Evolutionary conservation across 2,329 filamentous ascomycete genomes (phyloP).

Genomic region (Alternaria postmessia): DNA sequence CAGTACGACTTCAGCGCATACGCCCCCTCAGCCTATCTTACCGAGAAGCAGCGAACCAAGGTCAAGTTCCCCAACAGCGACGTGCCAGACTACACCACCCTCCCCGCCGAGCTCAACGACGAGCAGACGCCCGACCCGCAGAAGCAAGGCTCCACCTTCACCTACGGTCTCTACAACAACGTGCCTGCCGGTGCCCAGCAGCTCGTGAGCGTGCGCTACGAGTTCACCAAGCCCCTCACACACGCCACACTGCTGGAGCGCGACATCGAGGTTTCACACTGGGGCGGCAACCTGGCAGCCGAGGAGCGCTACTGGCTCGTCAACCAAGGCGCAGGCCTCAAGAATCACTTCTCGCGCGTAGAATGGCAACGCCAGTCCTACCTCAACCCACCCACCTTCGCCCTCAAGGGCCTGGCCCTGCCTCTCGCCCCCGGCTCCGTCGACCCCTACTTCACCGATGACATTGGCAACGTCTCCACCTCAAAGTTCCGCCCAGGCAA

Average conservation of each 20-base stretch:
- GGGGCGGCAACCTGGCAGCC: conserved; percentile 94
- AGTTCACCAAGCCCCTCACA: conserved; percentile 91
- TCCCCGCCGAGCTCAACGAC: conserved; percentile 66
- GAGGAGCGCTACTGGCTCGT: conserved; percentile 92
- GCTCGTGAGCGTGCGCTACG: conserved; percentile 83
- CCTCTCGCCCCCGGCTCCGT: conserved; percentile 80
- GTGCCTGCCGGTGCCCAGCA: conserved; percentile 78
- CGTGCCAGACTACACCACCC: conserved; percentile 84
- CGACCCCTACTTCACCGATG: conserved; percentile 93
- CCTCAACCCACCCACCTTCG: conserved; percentile 78
- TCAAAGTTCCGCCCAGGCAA: conserved; percentile 82
- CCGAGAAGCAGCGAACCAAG: conserved; percentile 95
- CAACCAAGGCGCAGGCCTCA: conserved; percentile 80
- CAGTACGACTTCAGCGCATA: conserved; percentile 87
- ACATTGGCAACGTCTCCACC: conserved; percentile 96
- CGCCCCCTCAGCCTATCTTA: conserved; percentile 81
- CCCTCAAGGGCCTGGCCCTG: conserved; percentile 82
- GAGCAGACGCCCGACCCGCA: conserved; percentile 73
- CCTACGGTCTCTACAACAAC: conserved; percentile 88
- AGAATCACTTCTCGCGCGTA: conserved; percentile 61
- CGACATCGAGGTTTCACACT: conserved; percentile 95
- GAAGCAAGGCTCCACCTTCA: conserved; percentile 84
- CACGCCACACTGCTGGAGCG: conserved; percentile 83
- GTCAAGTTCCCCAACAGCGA: conserved; percentile 82
- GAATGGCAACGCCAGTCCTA: conserved; percentile 63